Percentiles rank a stretch among this genome's conserved stretches.
Conservation (phyloP, 2,329 filamentous ascomycete species). For the Pyrenophora graminea region DNA sequence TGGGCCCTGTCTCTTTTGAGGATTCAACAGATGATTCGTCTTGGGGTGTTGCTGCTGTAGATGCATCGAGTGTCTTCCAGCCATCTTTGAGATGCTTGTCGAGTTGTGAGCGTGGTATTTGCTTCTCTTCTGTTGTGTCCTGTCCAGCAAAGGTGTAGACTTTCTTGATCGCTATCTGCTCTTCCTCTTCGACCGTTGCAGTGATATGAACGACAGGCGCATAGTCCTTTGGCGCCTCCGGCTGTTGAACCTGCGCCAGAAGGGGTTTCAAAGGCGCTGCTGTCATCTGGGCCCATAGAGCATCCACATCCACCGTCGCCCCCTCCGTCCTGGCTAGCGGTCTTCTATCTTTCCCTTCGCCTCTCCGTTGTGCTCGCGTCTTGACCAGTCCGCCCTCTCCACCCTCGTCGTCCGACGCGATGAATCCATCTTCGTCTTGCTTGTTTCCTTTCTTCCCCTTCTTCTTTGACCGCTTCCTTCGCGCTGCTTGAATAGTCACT, state of each 20-base stretch:
- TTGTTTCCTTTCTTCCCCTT: conserved; percentile 32
- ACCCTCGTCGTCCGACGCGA: conserved; percentile 51
- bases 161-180: conserved; percentile 66
- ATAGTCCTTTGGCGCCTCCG: conserved; percentile 7
- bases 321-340: conserved; percentile 59
- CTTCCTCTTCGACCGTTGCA: conserved; percentile 32
- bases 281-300: conserved; percentile 70
- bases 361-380: conserved; percentile 71
- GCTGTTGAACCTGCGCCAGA: conserved; percentile 20
- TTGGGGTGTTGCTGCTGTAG: conserved; percentile 7
- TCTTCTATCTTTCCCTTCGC: conserved; percentile 65
- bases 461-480: conserved; percentile 57
- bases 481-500: conserved; percentile 64
- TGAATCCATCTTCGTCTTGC: conserved; percentile 24
- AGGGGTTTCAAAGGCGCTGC: conserved; percentile 48
- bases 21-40: conserved; percentile 4
- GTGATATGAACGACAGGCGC: conserved; percentile 14
- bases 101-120: conserved; percentile 55
- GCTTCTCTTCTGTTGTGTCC: conserved; percentile 71
- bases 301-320: conserved; percentile 72
- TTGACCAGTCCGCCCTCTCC: conserved; percentile 67
- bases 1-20: conserved; percentile 15
- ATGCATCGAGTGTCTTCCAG: conserved; percentile 33
- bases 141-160: conserved; percentile 77
- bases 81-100: conserved; percentile 36